Base-by-base conservation (phyloP, 129 eudicot genomes). In the Artemisia annua region DNA sequence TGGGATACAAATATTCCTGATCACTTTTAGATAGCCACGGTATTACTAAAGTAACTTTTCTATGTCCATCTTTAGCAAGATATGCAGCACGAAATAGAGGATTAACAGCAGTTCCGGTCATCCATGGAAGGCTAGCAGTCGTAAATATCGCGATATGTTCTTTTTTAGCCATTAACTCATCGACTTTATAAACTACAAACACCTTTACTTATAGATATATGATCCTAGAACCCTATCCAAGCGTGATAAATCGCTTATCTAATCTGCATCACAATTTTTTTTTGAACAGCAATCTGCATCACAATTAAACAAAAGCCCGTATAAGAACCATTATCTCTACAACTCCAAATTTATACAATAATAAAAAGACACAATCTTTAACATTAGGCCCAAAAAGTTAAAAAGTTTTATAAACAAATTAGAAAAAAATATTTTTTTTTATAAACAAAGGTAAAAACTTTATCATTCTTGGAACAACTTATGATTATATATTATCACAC, bases 61-160 rank as follows among this genome's bases (percentile, higher is more conserved):
- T 80, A 17, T 75, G 75, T 52, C 63, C 92, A 73, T 86, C 96
- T 72, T 87, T 90, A 16, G 97, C 91, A 11, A 93, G 92, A 83
- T 93, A 93, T 2, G 87, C 92, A 39, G 98, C 98, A 78, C 98
- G 98, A 22, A 93, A 93, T 57, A 93, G 81, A 80, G 98, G 98
- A 79, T 93, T 93, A 52, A 93, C 97, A 1, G 97, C 72, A 24
- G 97, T 90, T 20, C 98, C 98, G 7, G 98, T 93, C 87, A 93
- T 84, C 98, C 98, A 93, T 85, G 98, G 98, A 66, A 93, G 90
- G 79, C 98, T 93, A 22, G 98, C 98, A 3, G 98, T 93, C 12
- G 98, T 93, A 81, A 89, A 93, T 82, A 93, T 89, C 35, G 98
- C 92, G 19, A 93, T 86, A 76, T 90, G 97, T 55, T 87, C 91